Base-by-base conservation (phyloP, 257 asterid genomes). In the Nicotiana knightiana region DNA sequence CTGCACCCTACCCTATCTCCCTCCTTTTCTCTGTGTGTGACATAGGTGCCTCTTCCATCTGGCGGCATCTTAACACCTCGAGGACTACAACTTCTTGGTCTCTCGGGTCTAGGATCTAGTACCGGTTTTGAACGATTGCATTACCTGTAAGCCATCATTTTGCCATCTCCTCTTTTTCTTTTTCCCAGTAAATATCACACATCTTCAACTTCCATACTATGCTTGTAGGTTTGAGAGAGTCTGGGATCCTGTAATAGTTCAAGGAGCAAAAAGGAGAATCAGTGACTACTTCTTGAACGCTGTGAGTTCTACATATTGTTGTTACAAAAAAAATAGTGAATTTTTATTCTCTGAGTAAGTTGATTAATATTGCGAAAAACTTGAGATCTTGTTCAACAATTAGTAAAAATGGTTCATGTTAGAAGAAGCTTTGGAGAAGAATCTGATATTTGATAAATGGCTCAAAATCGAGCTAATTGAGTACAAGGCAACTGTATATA, bases 41-140 rank as follows among this genome's bases (percentile, higher is more conserved):
- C 32, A 37, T 83, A 96, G 99, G 97, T 91, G 81, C 85, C 85
- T 79, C 96, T 96, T 73, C 98, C 99, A 33, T 96, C 98, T 77
- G 98, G 98, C 78, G 97, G 99, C 75, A 82, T 90, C 82, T 87
- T 96, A 88, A 96, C 98, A 67, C 97, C 99, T 67, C 86, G 86
- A 83, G 99, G 98, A 76, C 84, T 96, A 64, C 99, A 96, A 85
- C 88, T 92, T 84, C 96, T 96, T 48, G 99, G 99, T 81, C 88
- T 93, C 84, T 81, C 89, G 32, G 97, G 91, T 85, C 89, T 96
- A 87, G 99, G 99, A 84, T 92, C 95, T 4, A 93, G 97, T 84
- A 84, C 96, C 43, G 98, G 99, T 82, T 94, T 96, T 82, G 99
- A 96, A 81, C 97, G 96, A 71, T 81, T 96, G 90, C 99, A 96